These are phyloP conservation scores for Allantophomopsis lycopodina DNA, from an alignment of 2,329 filamentous ascomycete species.

Conservation along the genomic window DNA sequence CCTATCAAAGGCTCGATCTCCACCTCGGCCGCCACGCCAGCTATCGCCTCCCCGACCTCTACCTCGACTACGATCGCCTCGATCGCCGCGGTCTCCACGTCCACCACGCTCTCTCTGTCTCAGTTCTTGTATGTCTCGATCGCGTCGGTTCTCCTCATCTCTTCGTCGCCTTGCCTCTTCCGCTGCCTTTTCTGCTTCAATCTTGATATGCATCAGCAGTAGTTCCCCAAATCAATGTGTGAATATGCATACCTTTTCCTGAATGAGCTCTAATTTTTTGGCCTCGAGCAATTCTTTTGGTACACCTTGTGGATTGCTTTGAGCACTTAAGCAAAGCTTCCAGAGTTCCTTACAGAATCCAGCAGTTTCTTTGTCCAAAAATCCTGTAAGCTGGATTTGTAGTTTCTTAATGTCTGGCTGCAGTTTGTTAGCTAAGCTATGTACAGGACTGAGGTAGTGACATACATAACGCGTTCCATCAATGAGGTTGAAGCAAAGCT, in stretches of 20 bases:
- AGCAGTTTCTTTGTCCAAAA: slow-evolving; percentile 83
- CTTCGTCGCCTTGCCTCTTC: slow-evolving; percentile 60
- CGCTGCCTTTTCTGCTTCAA: slow-evolving; percentile 69
- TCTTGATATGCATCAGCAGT: slow-evolving; percentile 28
- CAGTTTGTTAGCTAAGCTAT: neutral
- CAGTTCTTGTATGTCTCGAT: slow-evolving; percentile 54
- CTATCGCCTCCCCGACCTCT: slow-evolving; percentile 29
- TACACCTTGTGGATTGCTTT: slow-evolving; percentile 77
- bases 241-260: slow-evolving; percentile 64
- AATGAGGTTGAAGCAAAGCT: slow-evolving; percentile 58
- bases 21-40: slow-evolving; percentile 19
- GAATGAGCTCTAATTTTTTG: slow-evolving; percentile 88
- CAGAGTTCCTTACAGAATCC: slow-evolving; percentile 88
- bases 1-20: slow-evolving; percentile 19
- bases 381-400: slow-evolving; percentile 89
- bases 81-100: slow-evolving; percentile 32
- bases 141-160: slow-evolving; percentile 57
- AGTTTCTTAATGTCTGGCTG: slow-evolving; percentile 93
- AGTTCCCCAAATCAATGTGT: neutral
- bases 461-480: slow-evolving; percentile 68
- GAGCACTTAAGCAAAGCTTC: slow-evolving; percentile 82
- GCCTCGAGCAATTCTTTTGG: slow-evolving; percentile 90
- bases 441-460: slow-evolving; percentile 9
- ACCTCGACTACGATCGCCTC: slow-evolving; percentile 23
- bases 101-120: slow-evolving; percentile 50